Evolutionary conservation across 2,329 filamentous ascomycete species (phyloP).

Genomic region (Fusarium dimerum): DNA sequence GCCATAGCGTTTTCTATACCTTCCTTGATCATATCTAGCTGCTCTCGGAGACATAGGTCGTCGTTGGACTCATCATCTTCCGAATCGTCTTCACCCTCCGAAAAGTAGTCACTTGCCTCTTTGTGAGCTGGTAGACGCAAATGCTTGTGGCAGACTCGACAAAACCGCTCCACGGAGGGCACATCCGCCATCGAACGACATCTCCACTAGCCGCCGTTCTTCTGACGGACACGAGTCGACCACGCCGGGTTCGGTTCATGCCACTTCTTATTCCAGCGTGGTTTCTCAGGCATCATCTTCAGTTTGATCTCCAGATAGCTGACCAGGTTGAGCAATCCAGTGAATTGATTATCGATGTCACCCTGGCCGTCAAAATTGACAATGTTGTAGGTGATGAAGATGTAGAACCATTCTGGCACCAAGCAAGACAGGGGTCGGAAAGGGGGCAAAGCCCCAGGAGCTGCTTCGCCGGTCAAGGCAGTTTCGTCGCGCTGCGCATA

Average conservation of each 20-base stretch:
- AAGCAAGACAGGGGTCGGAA: neutral
- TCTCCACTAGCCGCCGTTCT: slow-evolving; percentile 30
- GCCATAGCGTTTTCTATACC: neutral
- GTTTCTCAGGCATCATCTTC: neutral
- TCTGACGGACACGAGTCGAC: slow-evolving; percentile 17
- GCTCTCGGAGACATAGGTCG: neutral
- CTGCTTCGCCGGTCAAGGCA: neutral
- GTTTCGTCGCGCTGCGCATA: neutral
- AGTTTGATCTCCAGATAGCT: slow-evolving; percentile 16
- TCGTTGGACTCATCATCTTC: neutral
- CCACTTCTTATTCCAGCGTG: slow-evolving; percentile 24
- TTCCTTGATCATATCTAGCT: neutral
- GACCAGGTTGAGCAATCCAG: slow-evolving; percentile 18
- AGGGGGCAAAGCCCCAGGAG: neutral
- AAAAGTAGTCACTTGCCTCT: neutral
- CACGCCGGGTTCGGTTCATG: slow-evolving; percentile 16
- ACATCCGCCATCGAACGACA: slow-evolving; percentile 24
- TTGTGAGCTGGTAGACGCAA: neutral
- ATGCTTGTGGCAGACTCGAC: slow-evolving; percentile 11
- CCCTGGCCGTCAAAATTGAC: slow-evolving; percentile 8
- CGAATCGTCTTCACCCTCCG: neutral
- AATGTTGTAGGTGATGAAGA: slow-evolving; percentile 13
- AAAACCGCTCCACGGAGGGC: slow-evolving; percentile 16
- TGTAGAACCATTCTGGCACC: slow-evolving; percentile 22
- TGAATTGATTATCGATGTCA: slow-evolving; percentile 11